Evolutionary conservation across 805 yeast genomes (phyloP), one percentile per base, ranked within the genome.

Genomic region (Blastobotrys chiropterorum): DNA sequence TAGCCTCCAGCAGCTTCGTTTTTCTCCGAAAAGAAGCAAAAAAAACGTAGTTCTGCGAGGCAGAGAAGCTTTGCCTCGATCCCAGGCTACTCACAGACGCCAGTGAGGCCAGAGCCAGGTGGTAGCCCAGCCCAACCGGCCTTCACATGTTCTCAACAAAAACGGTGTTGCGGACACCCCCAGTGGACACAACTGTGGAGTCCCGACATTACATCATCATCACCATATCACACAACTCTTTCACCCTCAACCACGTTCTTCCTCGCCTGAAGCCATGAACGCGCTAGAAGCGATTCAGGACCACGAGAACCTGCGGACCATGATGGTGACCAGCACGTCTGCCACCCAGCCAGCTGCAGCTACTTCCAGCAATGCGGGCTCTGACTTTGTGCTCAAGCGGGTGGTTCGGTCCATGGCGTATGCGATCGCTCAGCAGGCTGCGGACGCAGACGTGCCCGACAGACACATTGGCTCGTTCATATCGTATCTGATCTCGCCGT

Each of bases 401-500:
- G 39, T 54, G 14, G 53, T 46, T 40, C 47, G 44, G 30, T 48
- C 55, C 8, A 21, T 56, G 38, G 47, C 44, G 19, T 40, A 38
- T 20, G 54, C 52, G 8, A 22, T 54, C 16, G 46, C 50, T 15
- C 44, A 44, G 26, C 53, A 49, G 38, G 47, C 48, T 21, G 49
- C 50, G 3, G 53, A 49, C 41, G 22, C 52, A 26, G 52, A 51
- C 16, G 43, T 52, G 16, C 51, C 52, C 1, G 60, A 53, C 16
- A 20, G 53, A 19, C 45, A 56, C 31, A 47, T 56, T 15, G 39
- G 53, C 15, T 46, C 52, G 26, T 38, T 56, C 39, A 30, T 55
- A 6, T 54, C 60, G 11, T 62, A 62, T 48, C 53, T 64, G 47
- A 54, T 61, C 16, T 62, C 67, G 13, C 66, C 65, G 20, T 65